Evolutionary conservation across 192 early-diverging fungal genomes (phyloP).

Genomic region (Funneliformis geosporum): DNA sequence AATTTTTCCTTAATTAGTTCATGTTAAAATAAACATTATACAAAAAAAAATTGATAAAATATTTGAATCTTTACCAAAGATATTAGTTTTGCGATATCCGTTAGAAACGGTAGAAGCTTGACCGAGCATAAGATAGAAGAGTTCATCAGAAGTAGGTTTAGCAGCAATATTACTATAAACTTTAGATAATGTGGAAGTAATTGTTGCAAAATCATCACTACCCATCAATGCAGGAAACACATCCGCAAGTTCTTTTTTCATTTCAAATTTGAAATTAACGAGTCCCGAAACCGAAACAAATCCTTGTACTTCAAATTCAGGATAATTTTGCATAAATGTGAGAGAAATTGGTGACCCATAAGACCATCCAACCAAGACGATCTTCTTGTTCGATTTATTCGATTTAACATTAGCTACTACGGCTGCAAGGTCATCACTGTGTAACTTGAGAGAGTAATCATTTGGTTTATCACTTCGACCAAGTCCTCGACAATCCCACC

Average conservation of each 20-base stretch:
- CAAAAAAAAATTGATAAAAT: too few species aligned
- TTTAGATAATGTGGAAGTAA: too few species aligned
- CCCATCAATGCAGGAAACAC: not conserved
- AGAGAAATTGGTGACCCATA: too few species aligned
- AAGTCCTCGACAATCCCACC: not conserved
- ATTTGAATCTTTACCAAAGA: too few species aligned
- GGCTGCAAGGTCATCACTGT: not conserved
- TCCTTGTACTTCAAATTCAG: not conserved
- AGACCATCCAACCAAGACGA: not conserved
- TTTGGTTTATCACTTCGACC: not conserved
- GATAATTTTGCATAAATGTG: not conserved
- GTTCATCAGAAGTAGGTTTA: too few species aligned
- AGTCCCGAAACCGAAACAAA: not conserved
- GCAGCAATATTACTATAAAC: too few species aligned
- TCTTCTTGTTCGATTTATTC: not conserved
- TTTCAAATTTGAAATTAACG: not conserved
- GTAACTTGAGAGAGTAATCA: not conserved
- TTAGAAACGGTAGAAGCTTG: too few species aligned
- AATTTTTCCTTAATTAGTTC: too few species aligned
- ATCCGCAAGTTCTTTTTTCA: not conserved
- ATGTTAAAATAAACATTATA: too few species aligned
- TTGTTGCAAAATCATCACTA: not conserved
- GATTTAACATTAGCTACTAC: not conserved
- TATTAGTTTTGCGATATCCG: too few species aligned
- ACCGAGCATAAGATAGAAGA: too few species aligned